Evolutionary conservation across 805 yeast species (phyloP).

Genomic region (Ogataea nonfermentans): DNA sequence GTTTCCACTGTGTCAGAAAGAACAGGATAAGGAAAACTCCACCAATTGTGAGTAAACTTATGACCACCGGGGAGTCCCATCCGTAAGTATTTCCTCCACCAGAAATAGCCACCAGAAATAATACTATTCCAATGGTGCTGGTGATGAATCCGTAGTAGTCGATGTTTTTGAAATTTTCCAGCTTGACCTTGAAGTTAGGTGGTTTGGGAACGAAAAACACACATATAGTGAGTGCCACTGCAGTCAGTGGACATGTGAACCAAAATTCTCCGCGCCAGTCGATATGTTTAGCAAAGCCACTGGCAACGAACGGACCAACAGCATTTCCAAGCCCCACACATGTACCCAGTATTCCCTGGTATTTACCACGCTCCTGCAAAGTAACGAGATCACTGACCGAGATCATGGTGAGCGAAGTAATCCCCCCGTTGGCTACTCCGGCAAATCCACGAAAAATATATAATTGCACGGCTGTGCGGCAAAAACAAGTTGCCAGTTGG

Average conservation of each 20-base stretch:
- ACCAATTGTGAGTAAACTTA: conserved; percentile 44
- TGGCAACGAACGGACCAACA: conserved; percentile 56
- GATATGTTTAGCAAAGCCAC: conserved; percentile 43
- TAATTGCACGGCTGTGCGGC: conserved; percentile 47
- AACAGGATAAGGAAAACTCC: conserved; percentile 41
- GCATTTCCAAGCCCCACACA: conserved; percentile 52
- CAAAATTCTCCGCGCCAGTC: conserved; percentile 55
- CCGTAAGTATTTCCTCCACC: conserved; percentile 60
- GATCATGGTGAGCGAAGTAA: conserved; percentile 49
- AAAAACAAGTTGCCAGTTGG: conserved; percentile 52
- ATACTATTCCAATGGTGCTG: conserved; percentile 45
- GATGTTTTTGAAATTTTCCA: conserved; percentile 42
- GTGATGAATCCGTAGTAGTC: conserved; percentile 54
- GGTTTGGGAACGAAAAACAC: conserved; percentile 37
- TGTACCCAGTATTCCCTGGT: conserved; percentile 54
- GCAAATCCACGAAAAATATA: conserved; percentile 53
- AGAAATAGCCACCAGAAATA: conserved; percentile 53
- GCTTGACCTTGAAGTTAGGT: conserved; percentile 30
- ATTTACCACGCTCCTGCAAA: conserved; percentile 52
- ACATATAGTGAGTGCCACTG: conserved; percentile 32
- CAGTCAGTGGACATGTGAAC: conserved; percentile 43
- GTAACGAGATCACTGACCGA: conserved; percentile 54
- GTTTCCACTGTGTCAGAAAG: conserved; percentile 47
- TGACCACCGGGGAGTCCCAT: conserved; percentile 50
- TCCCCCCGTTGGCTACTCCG: conserved; percentile 58